Evolutionary conservation across 2,329 filamentous ascomycete genomes (phyloP).

Genomic region (Neopestalotiopsis sp.): DNA sequence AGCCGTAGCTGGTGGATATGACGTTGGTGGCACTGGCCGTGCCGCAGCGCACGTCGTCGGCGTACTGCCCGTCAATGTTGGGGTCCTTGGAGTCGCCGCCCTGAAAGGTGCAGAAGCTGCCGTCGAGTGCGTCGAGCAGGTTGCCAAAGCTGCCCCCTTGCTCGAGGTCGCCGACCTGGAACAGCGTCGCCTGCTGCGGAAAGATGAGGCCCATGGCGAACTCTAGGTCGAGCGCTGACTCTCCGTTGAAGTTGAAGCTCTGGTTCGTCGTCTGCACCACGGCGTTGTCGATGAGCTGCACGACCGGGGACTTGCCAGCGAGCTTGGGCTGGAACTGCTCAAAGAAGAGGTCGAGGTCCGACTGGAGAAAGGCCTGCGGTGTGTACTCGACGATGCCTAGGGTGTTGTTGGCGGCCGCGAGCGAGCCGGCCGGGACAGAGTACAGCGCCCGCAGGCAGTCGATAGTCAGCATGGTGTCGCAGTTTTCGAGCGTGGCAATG

Average conservation of each 20-base stretch:
- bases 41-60: constrained; percentile 28
- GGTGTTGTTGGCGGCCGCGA: constrained; percentile 46
- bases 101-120: constrained; percentile 49
- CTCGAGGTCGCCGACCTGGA: constrained; percentile 45
- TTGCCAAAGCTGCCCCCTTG: constrained; percentile 48
- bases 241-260: constrained; percentile 49
- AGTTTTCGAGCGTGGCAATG: constrained; percentile 42
- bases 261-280: constrained; percentile 40
- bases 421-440: constrained; percentile 43
- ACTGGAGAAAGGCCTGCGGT: constrained; percentile 57
- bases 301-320: constrained; percentile 44
- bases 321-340: constrained; percentile 47
- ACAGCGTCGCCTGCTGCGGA: constrained; percentile 56
- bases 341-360: constrained; percentile 56
- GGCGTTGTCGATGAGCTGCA: constrained; percentile 40
- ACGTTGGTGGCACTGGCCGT: constrained; percentile 51
- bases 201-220: constrained; percentile 59
- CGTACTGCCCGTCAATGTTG: constrained; percentile 41
- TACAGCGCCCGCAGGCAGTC: constrained; percentile 59
- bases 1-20: constrained; percentile 59
- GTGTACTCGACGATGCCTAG: constrained; percentile 62
- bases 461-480: constrained; percentile 61
- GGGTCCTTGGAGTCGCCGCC: constrained; percentile 46
- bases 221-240: constrained; percentile 61
- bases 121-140: constrained; percentile 50